Evolutionary conservation across 2,329 filamentous ascomycete genomes (phyloP), one percentile per base, ranked within the genome.

Genomic region (Chalaropsis ovoidea): DNA sequence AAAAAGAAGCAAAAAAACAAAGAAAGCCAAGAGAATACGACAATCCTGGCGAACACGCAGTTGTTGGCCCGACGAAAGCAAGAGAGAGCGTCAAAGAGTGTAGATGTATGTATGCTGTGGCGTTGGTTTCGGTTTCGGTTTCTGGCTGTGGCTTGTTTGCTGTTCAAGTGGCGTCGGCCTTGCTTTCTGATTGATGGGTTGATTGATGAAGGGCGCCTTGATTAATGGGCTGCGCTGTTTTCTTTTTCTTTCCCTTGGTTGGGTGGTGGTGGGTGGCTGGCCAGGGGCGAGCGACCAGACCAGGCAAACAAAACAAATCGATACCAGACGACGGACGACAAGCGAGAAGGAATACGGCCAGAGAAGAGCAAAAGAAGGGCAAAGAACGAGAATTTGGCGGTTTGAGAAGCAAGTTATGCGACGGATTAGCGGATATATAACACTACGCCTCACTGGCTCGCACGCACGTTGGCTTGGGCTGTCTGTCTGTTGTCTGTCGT

Each of bases 1-100:
- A 35, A 49, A 62, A 19, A 27, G 19, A 62, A 49, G 22, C 19
- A 49, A 62, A 49, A 49, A 49, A 47, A 27, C 7, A 43, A 22
- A 63, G 45, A 52, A 49, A 13, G 27, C 15, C 10, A 62, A 47
- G 24, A 35, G 15, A 62, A 47, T 3, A 45, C n/a, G 22, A 47
- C 17, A 47, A 47, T n/a, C n/a, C n/a, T n/a, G n/a, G 22, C 17
- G 22, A 47, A 17, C 45, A 47, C 45, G 45, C 45, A 19, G 45
- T 47, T 47, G 45, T n/a, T n/a, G n/a, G n/a, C n/a, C n/a, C n/a
- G n/a, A n/a, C n/a, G 19, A 49, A 4, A 49, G 13, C 11, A 11
- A 49, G 45, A 52, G 43, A 39, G 27, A 63, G 27, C 11, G n/a
- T 15, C n/a, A 49, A 6, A 31, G 31, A 3, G 31, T 31, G 31